Evolutionary conservation across 1,284 basidiomycete species (phyloP), one percentile per base, ranked within the genome.

Genomic region (Trametes sp.): DNA sequence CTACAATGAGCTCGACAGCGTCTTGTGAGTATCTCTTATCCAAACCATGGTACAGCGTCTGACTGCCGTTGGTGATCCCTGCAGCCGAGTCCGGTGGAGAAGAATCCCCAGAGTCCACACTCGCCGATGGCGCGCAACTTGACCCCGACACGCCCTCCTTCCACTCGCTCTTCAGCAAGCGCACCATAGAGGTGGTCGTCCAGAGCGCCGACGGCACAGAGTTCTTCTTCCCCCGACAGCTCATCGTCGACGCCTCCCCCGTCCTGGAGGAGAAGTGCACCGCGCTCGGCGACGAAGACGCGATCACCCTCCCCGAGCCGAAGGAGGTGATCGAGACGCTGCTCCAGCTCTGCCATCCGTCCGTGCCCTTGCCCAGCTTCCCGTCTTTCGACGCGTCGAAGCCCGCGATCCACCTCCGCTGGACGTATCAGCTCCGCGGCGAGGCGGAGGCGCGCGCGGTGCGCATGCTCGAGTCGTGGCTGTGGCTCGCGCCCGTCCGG

Each of bases 201-300:
- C 58, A 53, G 44, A 59, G 63, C 2, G 41, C 59, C 8, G 61
- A 66, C 31, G 42, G 33, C 14, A 41, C 62, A 1, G 54, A 63
- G 4, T 70, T 66, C 44, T 46, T 52, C 33, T 54, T 52, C 6
- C 63, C 61, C 35, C 66, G 61, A 21, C 28, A 13, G 35, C 49
- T 59, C 29, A 59, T 69, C 7, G 31, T 29, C 4, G 44, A 64
- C 21, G 68, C 61, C 11, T 70, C 68, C 16, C 59, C 49, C 3
- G 46, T 60, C 3, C 48, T 60, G 23, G 59, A 29, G 4, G 35
- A 26, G n/a, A 26, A 54, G 41, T 42, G 41, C 41, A 42, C 8
- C 41, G 4, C 41, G 21, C 3, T n/a, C 38, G 11, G 42, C 42
- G 42, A 10, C 9, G 11, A 4, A 4, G 6, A 33, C 31, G n/a